Percentiles rank a stretch among this genome's conserved stretches.
Conservation (phyloP, 257 asterid species). For the Rehmannia glutinosa region DNA sequence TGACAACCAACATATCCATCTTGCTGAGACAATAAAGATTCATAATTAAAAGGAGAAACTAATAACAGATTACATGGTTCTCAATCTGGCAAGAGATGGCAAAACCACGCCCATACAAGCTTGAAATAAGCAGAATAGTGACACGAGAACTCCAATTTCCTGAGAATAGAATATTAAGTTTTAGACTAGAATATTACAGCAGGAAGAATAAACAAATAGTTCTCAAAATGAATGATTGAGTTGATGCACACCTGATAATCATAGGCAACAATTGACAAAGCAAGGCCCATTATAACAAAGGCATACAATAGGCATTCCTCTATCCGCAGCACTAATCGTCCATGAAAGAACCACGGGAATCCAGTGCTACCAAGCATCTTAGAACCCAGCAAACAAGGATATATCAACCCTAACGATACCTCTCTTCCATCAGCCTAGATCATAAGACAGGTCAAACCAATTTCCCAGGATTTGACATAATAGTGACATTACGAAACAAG, state of each 20-base stretch:
- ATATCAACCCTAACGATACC: constrained; percentile 68
- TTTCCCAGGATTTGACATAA: constrained; percentile 3
- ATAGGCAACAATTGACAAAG: constrained; percentile 60
- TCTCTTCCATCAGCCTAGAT: constrained; percentile 96
- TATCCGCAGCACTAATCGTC: constrained; percentile 51
- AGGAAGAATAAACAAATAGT: constrained; percentile 5
- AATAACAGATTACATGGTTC: constrained; percentile 60
- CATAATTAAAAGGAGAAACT: background rate
- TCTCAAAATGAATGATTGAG: background rate
- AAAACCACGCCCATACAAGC: constrained; percentile 64
- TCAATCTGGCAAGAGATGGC: constrained; percentile 92
- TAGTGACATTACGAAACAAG: background rate
- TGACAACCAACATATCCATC: background rate
- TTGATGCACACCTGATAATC: constrained; percentile 77
- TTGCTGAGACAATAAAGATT: background rate
- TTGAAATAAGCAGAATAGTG: constrained; percentile 72
- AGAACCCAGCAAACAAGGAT: constrained; percentile 86
- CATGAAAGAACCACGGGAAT: constrained; percentile 73
- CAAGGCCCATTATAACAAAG: constrained; percentile 57
- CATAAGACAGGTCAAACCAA: constrained; percentile 22
- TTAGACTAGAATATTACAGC: too few relatives aligned
- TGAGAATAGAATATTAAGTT: constrained; percentile 29
- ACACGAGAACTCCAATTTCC: constrained; percentile 74
- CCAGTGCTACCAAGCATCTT: constrained; percentile 94
- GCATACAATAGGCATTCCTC: constrained; percentile 67